Evolutionary conservation across 2,329 filamentous ascomycete genomes (phyloP).

Genomic region (Ceratocystiopsis sp.): DNA sequence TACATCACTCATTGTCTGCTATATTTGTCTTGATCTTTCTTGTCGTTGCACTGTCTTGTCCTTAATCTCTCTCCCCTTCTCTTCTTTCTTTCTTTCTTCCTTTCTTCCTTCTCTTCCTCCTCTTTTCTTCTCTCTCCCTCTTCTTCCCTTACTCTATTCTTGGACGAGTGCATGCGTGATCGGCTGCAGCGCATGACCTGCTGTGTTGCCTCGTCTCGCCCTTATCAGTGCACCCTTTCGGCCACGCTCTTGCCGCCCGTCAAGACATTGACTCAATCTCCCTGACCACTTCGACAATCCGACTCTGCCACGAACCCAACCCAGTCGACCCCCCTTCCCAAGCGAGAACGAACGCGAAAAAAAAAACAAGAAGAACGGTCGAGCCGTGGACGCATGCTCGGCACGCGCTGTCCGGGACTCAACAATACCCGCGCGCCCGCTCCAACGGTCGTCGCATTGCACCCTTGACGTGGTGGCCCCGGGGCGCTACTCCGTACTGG

Average conservation of each 20-base stretch:
- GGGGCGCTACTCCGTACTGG: neutral
- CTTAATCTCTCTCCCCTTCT: neutral
- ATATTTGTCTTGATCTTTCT: neutral
- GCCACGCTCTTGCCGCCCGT: no score
- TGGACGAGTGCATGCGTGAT: slow-evolving; percentile 2
- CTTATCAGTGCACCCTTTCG: neutral
- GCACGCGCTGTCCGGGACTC: no score
- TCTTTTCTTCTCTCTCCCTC: neutral
- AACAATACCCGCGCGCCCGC: no score
- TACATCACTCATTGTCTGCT: no score
- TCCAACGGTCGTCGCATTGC: neutral
- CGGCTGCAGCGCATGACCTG: slow-evolving; percentile 1
- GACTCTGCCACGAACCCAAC: no score
- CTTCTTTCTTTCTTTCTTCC: neutral
- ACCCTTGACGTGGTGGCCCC: neutral
- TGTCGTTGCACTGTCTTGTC: no score
- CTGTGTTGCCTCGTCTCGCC: neutral
- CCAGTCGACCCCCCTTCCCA: no score
- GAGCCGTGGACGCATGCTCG: no score
- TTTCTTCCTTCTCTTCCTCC: neutral
- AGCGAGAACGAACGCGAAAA: no score
- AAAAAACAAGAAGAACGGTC: no score
- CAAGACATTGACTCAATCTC: no score
- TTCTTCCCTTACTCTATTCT: slow-evolving; percentile 3
- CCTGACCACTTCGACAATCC: no score